Percentiles rank a stretch among this genome's conserved stretches.
Evolutionary conservation across 768 basidiomycete species (phyloP).

Genomic region (Chalciporus sphaerocephalus): DNA sequence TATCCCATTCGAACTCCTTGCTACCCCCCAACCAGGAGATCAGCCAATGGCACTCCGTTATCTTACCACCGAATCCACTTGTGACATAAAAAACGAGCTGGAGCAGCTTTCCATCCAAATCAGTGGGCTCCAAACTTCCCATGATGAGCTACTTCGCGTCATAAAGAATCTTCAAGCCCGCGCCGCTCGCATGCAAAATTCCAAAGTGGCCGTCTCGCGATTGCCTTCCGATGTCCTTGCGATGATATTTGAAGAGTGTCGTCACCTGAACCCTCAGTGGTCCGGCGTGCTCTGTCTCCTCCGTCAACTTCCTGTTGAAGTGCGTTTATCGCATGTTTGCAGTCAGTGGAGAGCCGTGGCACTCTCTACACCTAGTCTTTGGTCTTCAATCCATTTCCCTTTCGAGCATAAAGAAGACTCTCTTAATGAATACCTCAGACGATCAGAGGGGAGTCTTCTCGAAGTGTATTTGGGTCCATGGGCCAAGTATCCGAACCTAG

Average conservation of each 20-base stretch:
- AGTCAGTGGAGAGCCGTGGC: conserved; percentile 34
- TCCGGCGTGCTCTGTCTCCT: conserved; percentile 30
- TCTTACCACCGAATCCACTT: conserved; percentile 16
- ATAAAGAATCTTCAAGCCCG: conserved; percentile 28
- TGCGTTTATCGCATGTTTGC: conserved; percentile 33
- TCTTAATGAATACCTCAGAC: conserved; percentile 30
- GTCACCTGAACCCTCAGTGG: conserved; percentile 31
- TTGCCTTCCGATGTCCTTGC: conserved; percentile 30
- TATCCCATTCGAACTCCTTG: conserved; percentile 17
- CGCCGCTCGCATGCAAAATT: conserved; percentile 31
- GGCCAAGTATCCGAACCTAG: conserved; percentile 29
- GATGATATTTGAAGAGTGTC: conserved; percentile 30
- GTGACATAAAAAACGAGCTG: conserved; percentile 19
- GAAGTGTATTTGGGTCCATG: conserved; percentile 32
- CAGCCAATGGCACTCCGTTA: conserved; percentile 24
- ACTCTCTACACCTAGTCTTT: conserved; percentile 31
- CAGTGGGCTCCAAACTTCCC: conserved; percentile 25
- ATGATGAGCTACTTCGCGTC: conserved; percentile 24
- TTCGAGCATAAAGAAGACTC: conserved; percentile 29
- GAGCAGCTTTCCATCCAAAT: conserved; percentile 26
- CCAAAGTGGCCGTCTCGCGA: conserved; percentile 27
- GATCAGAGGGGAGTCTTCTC: conserved; percentile 30
- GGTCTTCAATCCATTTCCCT: conserved; percentile 33
- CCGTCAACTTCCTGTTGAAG: conserved; percentile 31
- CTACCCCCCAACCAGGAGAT: conserved; percentile 13